phyloP scores from a whole-genome alignment of 495 filamentous ascomycete species.

The Antarctomyces pellizariae region DNA sequence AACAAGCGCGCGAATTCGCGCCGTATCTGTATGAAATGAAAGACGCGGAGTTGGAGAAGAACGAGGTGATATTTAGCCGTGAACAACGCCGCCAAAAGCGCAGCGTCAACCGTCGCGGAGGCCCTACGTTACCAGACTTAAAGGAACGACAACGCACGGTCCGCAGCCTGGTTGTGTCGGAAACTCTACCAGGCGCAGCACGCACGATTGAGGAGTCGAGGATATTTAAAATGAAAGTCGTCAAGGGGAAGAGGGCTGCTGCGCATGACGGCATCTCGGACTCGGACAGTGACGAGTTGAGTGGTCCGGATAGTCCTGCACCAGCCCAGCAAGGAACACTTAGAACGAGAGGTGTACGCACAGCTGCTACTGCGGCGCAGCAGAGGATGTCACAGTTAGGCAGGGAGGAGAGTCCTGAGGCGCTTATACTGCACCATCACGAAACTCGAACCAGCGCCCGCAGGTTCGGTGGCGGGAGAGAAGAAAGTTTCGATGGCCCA shows the following conservation, averaged over 20 bases:
- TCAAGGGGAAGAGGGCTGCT: conserved; percentile 29
- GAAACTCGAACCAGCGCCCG: conserved; percentile 44
- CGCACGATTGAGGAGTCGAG: conserved; percentile 58
- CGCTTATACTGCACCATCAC: conserved; percentile 39
- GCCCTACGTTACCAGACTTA: conserved; percentile 82
- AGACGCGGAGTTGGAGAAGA: conserved; percentile 72
- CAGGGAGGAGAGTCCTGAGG: conserved; percentile 77
- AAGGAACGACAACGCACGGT: conserved; percentile 88
- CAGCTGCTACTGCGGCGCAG: conserved; percentile 62
- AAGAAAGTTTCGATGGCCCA: conserved; percentile 46
- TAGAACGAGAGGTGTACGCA: conserved; percentile 68
- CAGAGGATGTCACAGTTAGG: conserved; percentile 49
- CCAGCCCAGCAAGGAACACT: conserved; percentile 54
- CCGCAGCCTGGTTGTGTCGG: conserved; percentile 72
- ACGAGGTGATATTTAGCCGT: conserved; percentile 75
- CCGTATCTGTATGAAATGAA: conserved; percentile 87
- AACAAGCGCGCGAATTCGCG: conserved; percentile 76
- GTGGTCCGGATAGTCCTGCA: conserved; percentile 66
- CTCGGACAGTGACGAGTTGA: conserved; percentile 71
- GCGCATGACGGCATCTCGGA: conserved; percentile 51
- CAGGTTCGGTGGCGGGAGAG: conserved; percentile 32
- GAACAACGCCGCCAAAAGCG: conserved; percentile 88
- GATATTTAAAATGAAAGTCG: conserved; percentile 46
- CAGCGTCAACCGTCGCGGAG: conserved; percentile 79
- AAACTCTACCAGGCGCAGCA: conserved; percentile 71